phyloP scores from a whole-genome alignment of 1,284 basidiomycete species.

The Malassezia sympodialis region DNA sequence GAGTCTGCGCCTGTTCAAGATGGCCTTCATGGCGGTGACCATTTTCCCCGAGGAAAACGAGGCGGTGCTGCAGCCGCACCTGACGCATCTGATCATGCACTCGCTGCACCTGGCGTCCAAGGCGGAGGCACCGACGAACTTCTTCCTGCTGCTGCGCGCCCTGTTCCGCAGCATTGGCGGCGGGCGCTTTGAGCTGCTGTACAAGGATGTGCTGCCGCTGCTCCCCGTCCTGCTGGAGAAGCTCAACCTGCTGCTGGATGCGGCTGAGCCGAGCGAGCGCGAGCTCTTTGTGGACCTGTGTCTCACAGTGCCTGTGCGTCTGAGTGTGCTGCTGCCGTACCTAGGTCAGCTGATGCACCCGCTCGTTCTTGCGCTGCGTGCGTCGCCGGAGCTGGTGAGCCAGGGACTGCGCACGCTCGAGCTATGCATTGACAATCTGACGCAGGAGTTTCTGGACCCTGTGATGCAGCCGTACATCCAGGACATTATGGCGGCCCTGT shows the following conservation, averaged over 20 bases:
- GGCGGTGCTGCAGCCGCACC: slow-evolving; percentile 78
- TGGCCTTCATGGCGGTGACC: slow-evolving; percentile 84
- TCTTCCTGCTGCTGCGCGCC: slow-evolving; percentile 84
- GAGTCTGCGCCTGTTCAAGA: slow-evolving; percentile 85
- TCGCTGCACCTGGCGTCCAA: slow-evolving; percentile 89
- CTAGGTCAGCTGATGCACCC: slow-evolving; percentile 94
- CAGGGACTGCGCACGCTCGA: slow-evolving; percentile 95
- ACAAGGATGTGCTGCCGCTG: slow-evolving; percentile 91
- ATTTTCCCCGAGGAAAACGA: slow-evolving; percentile 72
- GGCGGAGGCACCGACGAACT: slow-evolving; percentile 79
- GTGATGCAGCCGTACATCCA: slow-evolving; percentile 67
- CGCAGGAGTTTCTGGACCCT: slow-evolving; percentile 94
- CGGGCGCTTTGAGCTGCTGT: slow-evolving; percentile 84
- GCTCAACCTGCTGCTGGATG: slow-evolving; percentile 57
- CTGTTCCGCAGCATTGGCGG: slow-evolving; percentile 97
- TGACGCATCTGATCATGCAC: slow-evolving; percentile 90
- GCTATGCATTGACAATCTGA: slow-evolving; percentile 98
- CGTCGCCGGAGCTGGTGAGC: slow-evolving; percentile 69
- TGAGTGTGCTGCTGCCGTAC: slow-evolving; percentile 92
- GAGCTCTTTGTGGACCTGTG: slow-evolving; percentile 79
- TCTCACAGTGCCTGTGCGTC: slow-evolving; percentile 85
- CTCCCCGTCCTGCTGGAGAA: slow-evolving; percentile 95
- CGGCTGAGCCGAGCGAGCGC: slow-evolving; percentile 36
- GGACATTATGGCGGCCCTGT: slow-evolving; percentile 79
- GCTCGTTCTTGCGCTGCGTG: slow-evolving; percentile 78